Conservation (phyloP, 2,329 filamentous ascomycete genomes). For the Pseudocercospora pini-densiflorae region DNA sequence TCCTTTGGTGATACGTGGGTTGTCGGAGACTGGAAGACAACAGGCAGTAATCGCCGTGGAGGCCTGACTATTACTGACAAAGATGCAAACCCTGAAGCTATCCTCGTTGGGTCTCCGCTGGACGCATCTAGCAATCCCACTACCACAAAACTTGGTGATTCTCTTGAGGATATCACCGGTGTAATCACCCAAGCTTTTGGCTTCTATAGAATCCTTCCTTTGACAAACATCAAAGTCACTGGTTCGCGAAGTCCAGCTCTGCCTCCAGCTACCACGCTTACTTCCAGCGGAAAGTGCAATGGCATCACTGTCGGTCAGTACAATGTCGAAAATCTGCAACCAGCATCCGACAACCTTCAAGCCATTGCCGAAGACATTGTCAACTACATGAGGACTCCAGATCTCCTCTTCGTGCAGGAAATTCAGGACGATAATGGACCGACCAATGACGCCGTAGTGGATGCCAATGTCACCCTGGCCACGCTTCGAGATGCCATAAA, state of each 20-base stretch:
- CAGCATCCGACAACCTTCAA: slow-evolving; percentile 60
- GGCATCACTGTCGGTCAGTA: slow-evolving; percentile 69
- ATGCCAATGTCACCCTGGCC: slow-evolving; percentile 63
- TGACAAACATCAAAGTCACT: slow-evolving; percentile 59
- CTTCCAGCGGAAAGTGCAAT: slow-evolving; percentile 60
- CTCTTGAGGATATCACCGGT: slow-evolving; percentile 69
- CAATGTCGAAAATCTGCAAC: slow-evolving; percentile 71
- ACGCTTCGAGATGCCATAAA: slow-evolving; percentile 60
- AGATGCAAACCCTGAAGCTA: slow-evolving; percentile 72
- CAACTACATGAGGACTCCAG: slow-evolving; percentile 65
- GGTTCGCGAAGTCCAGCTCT: slow-evolving; percentile 51
- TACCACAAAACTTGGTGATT: slow-evolving; percentile 67
- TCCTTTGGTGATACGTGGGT: slow-evolving; percentile 72
- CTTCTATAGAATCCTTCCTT: slow-evolving; percentile 70
- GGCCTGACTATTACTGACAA: slow-evolving; percentile 66
- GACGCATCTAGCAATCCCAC: slow-evolving; percentile 66
- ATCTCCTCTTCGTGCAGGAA: slow-evolving; percentile 72
- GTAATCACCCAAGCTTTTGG: slow-evolving; percentile 68
- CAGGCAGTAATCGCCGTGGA: slow-evolving; percentile 65
- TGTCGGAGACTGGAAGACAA: slow-evolving; percentile 65
- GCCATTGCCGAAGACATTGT: slow-evolving; percentile 68
- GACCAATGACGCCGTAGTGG: slow-evolving; percentile 62
- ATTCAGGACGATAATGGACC: slow-evolving; percentile 69
- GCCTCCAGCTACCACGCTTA: slow-evolving; percentile 58
- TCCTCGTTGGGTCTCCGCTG: slow-evolving; percentile 67